phyloP scores from a whole-genome alignment of 495 filamentous ascomycete genomes.

The Neurospora sp. region DNA sequence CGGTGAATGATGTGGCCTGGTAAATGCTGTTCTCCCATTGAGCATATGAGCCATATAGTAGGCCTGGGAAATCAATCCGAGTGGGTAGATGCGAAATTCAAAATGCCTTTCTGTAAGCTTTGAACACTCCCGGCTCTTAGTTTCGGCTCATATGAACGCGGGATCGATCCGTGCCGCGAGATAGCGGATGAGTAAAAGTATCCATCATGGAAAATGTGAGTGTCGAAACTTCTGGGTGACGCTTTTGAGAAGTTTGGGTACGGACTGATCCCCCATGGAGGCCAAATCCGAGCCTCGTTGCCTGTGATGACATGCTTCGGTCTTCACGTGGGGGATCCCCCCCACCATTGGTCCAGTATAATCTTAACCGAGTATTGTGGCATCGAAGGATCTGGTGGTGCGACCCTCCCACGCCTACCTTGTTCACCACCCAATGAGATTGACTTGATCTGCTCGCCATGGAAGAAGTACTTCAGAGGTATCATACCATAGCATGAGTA shows the following conservation, averaged over 20 bases:
- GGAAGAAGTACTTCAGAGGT: not conserved
- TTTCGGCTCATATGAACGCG: not conserved
- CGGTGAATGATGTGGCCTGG: not conserved
- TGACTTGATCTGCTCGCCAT: not conserved
- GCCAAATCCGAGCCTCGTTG: not conserved
- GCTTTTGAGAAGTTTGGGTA: not conserved
- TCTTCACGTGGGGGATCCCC: not conserved
- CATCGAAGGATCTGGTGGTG: not conserved
- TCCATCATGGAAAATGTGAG: not conserved
- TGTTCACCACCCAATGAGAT: not conserved
- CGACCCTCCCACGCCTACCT: not conserved
- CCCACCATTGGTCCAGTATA: not conserved
- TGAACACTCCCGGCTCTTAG: not conserved
- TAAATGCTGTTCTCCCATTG: not conserved
- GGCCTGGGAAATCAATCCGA: not conserved
- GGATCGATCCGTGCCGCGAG: not conserved
- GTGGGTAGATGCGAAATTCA: not conserved
- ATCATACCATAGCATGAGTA: not conserved
- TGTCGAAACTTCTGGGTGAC: not conserved
- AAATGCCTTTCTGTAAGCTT: not conserved
- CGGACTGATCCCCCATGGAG: not conserved
- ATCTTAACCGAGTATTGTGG: not conserved
- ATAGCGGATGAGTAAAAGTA: not conserved
- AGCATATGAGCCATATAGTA: not conserved
- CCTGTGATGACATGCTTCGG: not conserved